Evolutionary conservation across 495 filamentous ascomycete genomes (phyloP).

Genomic region (Tuber aestivum): DNA sequence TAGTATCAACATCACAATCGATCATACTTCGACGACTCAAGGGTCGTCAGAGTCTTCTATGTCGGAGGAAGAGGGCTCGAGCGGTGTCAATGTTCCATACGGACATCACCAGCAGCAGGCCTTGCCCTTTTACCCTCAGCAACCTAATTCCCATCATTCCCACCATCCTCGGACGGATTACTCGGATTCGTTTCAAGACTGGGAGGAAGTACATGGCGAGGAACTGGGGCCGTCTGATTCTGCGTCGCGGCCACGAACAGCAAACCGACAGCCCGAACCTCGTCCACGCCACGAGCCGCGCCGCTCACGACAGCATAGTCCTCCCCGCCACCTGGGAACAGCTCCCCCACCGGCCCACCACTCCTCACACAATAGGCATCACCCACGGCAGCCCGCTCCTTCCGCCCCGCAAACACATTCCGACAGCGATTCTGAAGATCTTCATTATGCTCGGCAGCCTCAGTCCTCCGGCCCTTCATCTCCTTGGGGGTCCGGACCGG

Average conservation of each 20-base stretch:
- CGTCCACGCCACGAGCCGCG: slow-evolving; percentile 22
- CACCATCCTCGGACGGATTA: slow-evolving; percentile 39
- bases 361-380: slow-evolving; percentile 27
- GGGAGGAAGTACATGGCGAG: slow-evolving; percentile 49
- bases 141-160: slow-evolving; percentile 33
- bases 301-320: slow-evolving; percentile 26
- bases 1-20: slow-evolving; percentile 43
- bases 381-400: slow-evolving; percentile 31
- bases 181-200: slow-evolving; percentile 39
- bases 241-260: slow-evolving; percentile 60
- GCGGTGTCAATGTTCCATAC: slow-evolving; percentile 33
- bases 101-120: slow-evolving; percentile 29
- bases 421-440: slow-evolving; percentile 40
- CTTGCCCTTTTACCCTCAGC: neutral
- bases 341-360: slow-evolving; percentile 18
- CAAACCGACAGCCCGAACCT: slow-evolving; percentile 22
- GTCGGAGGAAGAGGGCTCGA: slow-evolving; percentile 40
- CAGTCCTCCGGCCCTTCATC: slow-evolving; percentile 24
- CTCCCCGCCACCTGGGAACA: slow-evolving; percentile 21
- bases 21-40: slow-evolving; percentile 43
- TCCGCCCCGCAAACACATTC: slow-evolving; percentile 37
- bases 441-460: slow-evolving; percentile 32
- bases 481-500: slow-evolving; percentile 28
- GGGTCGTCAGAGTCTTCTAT: slow-evolving; percentile 39
- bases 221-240: slow-evolving; percentile 78